Base-by-base conservation (phyloP, 1,284 basidiomycete genomes). In the Coriolopsis trogii region DNA sequence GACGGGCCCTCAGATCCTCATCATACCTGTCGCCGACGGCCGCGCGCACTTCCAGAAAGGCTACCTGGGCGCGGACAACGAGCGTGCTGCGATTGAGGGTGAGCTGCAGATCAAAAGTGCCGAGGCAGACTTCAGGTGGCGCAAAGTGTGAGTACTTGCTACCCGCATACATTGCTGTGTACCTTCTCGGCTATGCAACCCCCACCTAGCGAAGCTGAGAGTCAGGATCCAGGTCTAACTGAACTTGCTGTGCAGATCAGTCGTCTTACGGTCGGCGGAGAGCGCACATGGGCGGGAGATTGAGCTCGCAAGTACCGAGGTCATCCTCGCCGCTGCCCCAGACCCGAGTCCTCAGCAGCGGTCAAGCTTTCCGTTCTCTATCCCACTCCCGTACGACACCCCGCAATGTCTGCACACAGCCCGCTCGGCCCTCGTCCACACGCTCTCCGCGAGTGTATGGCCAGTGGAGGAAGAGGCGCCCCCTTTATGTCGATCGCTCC, bases 51-150 rank as follows among this genome's bases (percentile, higher is more conserved):
- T 92, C 63, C 89, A 92, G 72, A 89, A 84, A 63, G 89, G 89
- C 10, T 91, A 79, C 66, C 74, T 91, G 8, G 89, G 89, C 51
- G 87, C 85, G 18, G 87, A 90, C 50, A 86, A 78, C 38, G 90
- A 92, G 68, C 78, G 76, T 45, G 87, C 90, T 20, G 85, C 89
- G 13, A 81, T 92, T 49, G 90, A 92, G 67, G 89, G 89, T 46
- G 90, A 92, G 67, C 72, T 92, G 28, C 89, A 90, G 65, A 75
- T 92, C 56, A 92, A 92, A 67, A 86, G 82, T 48, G 75, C 77
- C 31, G 75, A 78, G 41, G 70, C 74, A 33, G 43, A 49, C 28
- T 73, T 72, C 55, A 70, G 68, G 46, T 92, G 88, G 85, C 71
- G 76, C 54, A 82, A 81, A 74, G 73, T 91, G 90, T 90, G 70